Evolutionary conservation across 192 early-diverging fungal species (phyloP).

Genomic region (Anaeromyces robustus): DNA sequence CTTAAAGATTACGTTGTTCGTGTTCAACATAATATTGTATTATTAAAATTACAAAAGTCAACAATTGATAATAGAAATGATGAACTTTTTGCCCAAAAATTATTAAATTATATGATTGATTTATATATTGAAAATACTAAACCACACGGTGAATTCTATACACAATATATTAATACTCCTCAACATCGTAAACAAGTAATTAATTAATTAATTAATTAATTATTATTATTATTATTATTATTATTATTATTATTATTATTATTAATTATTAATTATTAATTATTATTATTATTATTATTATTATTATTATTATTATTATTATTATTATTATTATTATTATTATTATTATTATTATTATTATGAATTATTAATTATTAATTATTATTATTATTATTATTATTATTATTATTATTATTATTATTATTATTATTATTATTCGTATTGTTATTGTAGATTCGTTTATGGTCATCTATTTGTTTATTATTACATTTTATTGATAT

Average conservation of each 20-base stretch:
- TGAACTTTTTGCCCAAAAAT: neutral
- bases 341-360: too few species aligned
- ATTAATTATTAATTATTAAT: too few species aligned
- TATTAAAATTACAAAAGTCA: conserved; percentile 16
- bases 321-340: too few species aligned
- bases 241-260: too few species aligned
- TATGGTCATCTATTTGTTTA: neutral
- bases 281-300: too few species aligned
- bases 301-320: too few species aligned
- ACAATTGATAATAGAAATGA: neutral
- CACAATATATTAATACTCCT: neutral
- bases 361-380: too few species aligned
- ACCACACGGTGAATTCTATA: neutral
- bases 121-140: neutral
- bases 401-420: too few species aligned
- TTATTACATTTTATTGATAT: neutral
- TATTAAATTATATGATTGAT: neutral
- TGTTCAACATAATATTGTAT: conserved; percentile 22
- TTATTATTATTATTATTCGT: neutral
- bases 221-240: neutral
- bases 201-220: neutral
- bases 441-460: neutral
- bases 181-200: neutral
- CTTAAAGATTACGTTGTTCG: conserved; percentile 33
- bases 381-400: too few species aligned